A percentile compares a stretch with the other conserved stretches of the same genome.
phyloP scores from a whole-genome alignment of 805 yeast species.

The Middelhovenomyces tepae region DNA sequence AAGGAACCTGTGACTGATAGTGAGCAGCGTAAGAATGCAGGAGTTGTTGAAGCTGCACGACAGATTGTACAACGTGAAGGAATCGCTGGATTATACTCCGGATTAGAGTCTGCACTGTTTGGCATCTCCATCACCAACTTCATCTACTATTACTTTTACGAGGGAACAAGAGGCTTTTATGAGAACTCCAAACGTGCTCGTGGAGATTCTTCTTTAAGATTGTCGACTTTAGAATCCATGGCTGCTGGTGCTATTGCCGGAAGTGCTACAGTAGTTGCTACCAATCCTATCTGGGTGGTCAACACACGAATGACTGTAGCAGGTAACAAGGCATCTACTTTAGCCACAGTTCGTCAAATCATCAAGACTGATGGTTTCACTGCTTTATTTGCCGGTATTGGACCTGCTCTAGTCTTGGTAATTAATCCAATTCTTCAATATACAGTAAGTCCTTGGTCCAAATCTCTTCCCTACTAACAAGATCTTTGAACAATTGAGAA shows the following conservation, averaged over 20 bases:
- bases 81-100: slow-evolving; percentile 63
- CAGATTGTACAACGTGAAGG: slow-evolving; percentile 52
- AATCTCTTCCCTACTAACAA: neutral
- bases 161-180: slow-evolving; percentile 39
- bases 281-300: slow-evolving; percentile 94
- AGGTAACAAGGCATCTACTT: slow-evolving; percentile 34
- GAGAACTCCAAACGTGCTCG: slow-evolving; percentile 17
- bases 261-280: slow-evolving; percentile 65
- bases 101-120: slow-evolving; percentile 76
- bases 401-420: slow-evolving; percentile 82
- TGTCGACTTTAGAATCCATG: slow-evolving; percentile 58
- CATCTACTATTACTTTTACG: slow-evolving; percentile 86
- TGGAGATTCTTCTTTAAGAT: slow-evolving; percentile 28
- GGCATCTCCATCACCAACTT: slow-evolving; percentile 85
- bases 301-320: slow-evolving; percentile 78
- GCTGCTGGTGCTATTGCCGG: slow-evolving; percentile 82
- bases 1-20: slow-evolving; percentile 15
- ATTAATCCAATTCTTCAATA: slow-evolving; percentile 86
- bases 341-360: slow-evolving; percentile 53
- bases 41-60: slow-evolving; percentile 33
- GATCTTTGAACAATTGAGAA: slow-evolving; percentile 75
- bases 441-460: slow-evolving; percentile 32
- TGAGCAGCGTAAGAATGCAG: slow-evolving; percentile 12
- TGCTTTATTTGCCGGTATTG: slow-evolving; percentile 73
- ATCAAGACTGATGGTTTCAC: slow-evolving; percentile 59